phyloP scores from a whole-genome alignment of 176 grass and related monocot genomes.

The Chrysopogon serrulatus region DNA sequence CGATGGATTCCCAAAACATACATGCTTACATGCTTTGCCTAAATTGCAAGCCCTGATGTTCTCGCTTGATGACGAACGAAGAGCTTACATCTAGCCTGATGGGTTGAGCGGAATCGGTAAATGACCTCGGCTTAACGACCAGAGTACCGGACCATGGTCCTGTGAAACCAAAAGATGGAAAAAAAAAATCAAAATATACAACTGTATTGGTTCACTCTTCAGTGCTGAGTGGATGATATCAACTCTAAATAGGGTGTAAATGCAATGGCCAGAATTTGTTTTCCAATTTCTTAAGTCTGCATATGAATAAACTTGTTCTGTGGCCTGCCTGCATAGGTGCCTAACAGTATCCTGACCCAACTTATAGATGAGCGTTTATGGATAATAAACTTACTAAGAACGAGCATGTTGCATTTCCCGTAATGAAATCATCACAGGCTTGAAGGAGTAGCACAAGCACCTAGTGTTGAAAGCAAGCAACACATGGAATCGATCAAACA shows the following conservation, averaged over 20 bases:
- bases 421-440: background rate
- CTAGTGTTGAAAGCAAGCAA: background rate
- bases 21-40: conserved; percentile 50
- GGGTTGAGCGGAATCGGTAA: conserved; percentile 31
- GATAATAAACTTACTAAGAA: background rate
- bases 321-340: background rate
- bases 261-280: background rate
- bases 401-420: background rate
- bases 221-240: background rate
- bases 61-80: conserved; percentile 42
- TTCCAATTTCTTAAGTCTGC: background rate
- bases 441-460: background rate
- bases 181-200: background rate
- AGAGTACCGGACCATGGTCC: conserved; percentile 78
- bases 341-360: background rate
- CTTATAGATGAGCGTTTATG: background rate
- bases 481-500: background rate
- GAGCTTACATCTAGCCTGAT: conserved; percentile 54
- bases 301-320: background rate
- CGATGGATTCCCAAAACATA: background rate
- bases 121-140: conserved; percentile 63
- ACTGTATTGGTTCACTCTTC: background rate
- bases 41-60: conserved; percentile 41
- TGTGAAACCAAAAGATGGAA: no score
- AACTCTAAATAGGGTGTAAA: background rate